Base-by-base conservation (phyloP, 768 basidiomycete species). In the Suillus plorans region DNA sequence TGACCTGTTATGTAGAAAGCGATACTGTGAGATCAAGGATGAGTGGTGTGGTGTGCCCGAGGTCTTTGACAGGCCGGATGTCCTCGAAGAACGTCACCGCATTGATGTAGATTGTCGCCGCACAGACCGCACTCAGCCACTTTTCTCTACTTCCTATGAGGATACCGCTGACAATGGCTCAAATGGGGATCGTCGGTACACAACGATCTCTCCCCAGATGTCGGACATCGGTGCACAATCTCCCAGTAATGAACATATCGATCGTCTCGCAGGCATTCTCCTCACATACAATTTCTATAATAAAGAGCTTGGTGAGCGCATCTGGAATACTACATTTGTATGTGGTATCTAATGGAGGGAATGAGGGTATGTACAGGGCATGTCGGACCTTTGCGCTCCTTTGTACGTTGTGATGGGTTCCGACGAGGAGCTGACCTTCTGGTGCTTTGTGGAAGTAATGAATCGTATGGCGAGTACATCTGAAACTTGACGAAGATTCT, bases 81-180 rank as follows among this genome's bases (percentile, higher is more conserved):
- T 92, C 60, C 75, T 92, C 39, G 97, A 99, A 78, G 94, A 95
- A 73, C 87, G 92, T n/a, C 94, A 95, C 77, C 87, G 94, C 31
- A 94, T 95, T 69, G 94, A 99, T 71, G 97, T 99, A 63, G 97
- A 99, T 73, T 99, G 97, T 71, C 89, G 96, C 64, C 86, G 97
- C 34, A 99, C 97, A 25, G 97, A 99, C 76, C 85, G 97, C 44
- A 90, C 84, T n/a, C 97, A 99, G 69, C 89, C 93, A 6, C 82
- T 98, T 62, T 99, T 97, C 71, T 85, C 89, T 3, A 80, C 79
- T 31, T 77, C 79, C 74, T 69, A 77, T 34, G 64, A 77, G 34
- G 75, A 79, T 57, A 63, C 71, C 1, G 69, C 77, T 36, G 64
- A 74, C 36, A 82, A 85, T 56, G 81, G 84, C 25, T 89, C 89